A percentile compares a stretch with the other conserved stretches of the same genome.
Evolutionary conservation across 1,284 basidiomycete species (phyloP).

Genomic region (Irpex sp.): DNA sequence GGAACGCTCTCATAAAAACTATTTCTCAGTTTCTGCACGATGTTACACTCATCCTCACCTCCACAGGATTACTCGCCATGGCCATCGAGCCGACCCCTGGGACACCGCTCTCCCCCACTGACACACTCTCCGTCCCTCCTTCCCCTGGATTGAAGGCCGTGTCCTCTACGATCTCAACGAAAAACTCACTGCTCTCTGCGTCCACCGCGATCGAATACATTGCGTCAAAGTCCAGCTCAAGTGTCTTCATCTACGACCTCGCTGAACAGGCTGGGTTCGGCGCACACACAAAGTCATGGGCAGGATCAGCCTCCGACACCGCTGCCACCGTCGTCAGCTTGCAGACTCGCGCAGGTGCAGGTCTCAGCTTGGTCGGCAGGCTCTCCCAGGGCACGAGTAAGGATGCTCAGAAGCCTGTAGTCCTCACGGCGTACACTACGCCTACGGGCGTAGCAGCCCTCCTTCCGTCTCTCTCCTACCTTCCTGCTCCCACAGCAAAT

Average conservation of each 20-base stretch:
- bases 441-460: conserved; percentile 75
- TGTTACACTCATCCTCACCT: not conserved
- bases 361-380: conserved; percentile 78
- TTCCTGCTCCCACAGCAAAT: conserved; percentile 57
- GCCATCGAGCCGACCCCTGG: conserved; percentile 21
- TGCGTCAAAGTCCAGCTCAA: conserved; percentile 59
- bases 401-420: conserved; percentile 50
- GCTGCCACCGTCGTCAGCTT: conserved; percentile 62
- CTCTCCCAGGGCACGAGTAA: conserved; percentile 75
- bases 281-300: conserved; percentile 60
- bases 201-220: conserved; percentile 67
- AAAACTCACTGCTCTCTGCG: conserved; percentile 34
- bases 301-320: conserved; percentile 31
- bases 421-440: conserved; percentile 76
- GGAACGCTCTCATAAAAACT: not conserved
- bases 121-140: conserved; percentile 29
- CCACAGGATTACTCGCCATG: conserved; percentile 19
- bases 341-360: conserved; percentile 88
- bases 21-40: conserved; percentile 1
- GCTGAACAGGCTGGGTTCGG: conserved; percentile 81
- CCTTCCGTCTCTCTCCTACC: conserved; percentile 64
- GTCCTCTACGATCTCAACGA: conserved; percentile 13
- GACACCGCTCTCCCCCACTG: conserved; percentile 29
- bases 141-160: conserved; percentile 25
- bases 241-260: conserved; percentile 78